Evolutionary conservation across 2,329 filamentous ascomycete genomes (phyloP).

Genomic region (Lachnellula subtilissima): DNA sequence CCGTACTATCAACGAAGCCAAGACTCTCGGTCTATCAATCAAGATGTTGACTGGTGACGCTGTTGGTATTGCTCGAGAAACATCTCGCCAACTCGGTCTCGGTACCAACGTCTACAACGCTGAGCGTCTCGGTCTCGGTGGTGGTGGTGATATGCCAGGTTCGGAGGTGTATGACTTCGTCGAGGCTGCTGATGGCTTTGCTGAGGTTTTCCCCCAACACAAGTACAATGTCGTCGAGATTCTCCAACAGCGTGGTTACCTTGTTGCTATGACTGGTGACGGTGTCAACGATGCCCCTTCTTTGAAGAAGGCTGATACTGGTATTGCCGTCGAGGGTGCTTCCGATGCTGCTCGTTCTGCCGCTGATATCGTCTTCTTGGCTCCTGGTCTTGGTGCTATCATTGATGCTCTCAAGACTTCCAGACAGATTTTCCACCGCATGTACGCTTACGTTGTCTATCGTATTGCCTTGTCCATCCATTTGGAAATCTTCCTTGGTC

Average conservation of each 20-base stretch:
- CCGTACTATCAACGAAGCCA: constrained; percentile 85
- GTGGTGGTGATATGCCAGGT: constrained; percentile 86
- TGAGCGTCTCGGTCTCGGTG: constrained; percentile 84
- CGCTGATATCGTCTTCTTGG: constrained; percentile 90
- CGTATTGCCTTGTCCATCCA: constrained; percentile 90
- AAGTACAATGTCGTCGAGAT: constrained; percentile 95
- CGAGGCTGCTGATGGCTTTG: constrained; percentile 90
- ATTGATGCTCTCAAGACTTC: constrained; percentile 91
- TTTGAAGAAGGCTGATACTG: constrained; percentile 91
- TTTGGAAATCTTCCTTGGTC: constrained; percentile 83
- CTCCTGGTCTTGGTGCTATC: constrained; percentile 84
- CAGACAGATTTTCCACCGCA: constrained; percentile 92
- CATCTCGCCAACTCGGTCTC: constrained; percentile 83
- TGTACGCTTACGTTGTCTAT: constrained; percentile 95
- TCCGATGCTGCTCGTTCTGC: constrained; percentile 88
- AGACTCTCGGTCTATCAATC: constrained; percentile 80
- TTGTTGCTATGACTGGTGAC: constrained; percentile 94
- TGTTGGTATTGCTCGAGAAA: constrained; percentile 88
- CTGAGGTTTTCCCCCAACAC: constrained; percentile 91
- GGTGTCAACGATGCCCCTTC: constrained; percentile 93
- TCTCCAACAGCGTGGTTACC: constrained; percentile 85
- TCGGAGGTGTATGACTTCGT: constrained; percentile 95
- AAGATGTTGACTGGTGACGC: constrained; percentile 97
- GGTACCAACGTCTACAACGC: constrained; percentile 93
- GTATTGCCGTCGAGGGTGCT: constrained; percentile 89